phyloP scores from a whole-genome alignment of 805 yeast species.

The Teunomyces lycoperdinae region DNA sequence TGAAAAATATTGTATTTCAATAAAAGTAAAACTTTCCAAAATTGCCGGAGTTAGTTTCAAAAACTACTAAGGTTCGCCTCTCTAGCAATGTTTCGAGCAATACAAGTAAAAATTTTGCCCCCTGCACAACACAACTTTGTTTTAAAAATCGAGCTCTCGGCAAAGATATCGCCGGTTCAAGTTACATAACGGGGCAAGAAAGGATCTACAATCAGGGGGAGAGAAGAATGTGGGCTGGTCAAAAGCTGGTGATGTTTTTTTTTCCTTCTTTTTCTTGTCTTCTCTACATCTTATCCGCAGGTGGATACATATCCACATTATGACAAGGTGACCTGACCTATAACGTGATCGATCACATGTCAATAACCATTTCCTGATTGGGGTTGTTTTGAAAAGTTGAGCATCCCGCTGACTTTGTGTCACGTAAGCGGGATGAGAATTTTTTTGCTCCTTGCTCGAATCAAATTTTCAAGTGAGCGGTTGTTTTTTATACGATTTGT shows the following conservation, averaged over 20 bases:
- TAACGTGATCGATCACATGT: neutral
- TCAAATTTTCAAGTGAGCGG: constrained; percentile 3
- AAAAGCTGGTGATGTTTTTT: neutral
- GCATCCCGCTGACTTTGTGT: neutral
- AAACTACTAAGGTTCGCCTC: neutral
- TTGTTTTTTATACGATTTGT: constrained; percentile 4
- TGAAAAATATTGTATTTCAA: neutral
- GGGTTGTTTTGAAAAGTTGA: constrained; percentile 1
- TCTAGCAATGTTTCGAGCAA: neutral
- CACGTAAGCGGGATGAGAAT: constrained; percentile 1
- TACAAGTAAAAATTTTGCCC: neutral
- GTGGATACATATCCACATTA: no score
- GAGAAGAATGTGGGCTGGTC: neutral
- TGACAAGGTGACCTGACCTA: neutral
- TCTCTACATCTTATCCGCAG: no score
- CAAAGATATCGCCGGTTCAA: neutral
- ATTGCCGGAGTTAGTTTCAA: neutral
- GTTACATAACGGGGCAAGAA: no score
- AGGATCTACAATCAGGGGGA: neutral
- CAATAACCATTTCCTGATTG: neutral
- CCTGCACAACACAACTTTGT: neutral
- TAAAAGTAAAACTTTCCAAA: neutral
- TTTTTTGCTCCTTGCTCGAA: constrained; percentile 2
- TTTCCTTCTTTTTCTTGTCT: neutral
- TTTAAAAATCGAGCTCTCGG: neutral